Base-by-base conservation (phyloP, 1,284 basidiomycete genomes). In the Boletus mariae region DNA sequence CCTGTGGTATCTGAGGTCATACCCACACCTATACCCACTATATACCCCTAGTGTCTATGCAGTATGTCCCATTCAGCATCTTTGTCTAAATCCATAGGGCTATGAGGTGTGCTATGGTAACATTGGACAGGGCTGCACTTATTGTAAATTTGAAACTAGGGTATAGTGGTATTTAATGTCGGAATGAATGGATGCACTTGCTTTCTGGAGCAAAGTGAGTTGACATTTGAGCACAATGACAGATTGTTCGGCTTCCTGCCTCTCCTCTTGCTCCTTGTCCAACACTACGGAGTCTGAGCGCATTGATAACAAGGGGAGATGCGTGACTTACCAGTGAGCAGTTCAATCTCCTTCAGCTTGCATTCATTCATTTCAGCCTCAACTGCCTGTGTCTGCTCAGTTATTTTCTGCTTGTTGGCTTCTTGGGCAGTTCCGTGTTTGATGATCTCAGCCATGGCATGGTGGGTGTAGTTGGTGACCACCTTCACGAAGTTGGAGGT, bases 81-180 rank as follows among this genome's bases (percentile, higher is more conserved):
- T 60, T 87, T 86, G 63, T 92, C 91, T 84, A 62, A 17, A 26
- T n/a, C 20, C 48, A 37, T 17, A 17, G 17, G 17, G 17, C 17
- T 15, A 26, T 53, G 17, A 23, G 40, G 45, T 31, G 23, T 20
- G 15, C 6, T 2, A 29, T 4, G 28, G 17, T 17, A 28, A 26
- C 8, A 23, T 17, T 23, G 5, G 51, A 31, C 6, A 32, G 5
- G 5, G 26, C 51, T 73, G 13, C 26, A 87, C 88, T 73, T 82
- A 76, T 47, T 75, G 73, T 15, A 89, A 74, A 61, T 82, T 85
- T 4, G 75, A 75, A 4, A 80, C 77, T 2, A 79, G 69, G 4
- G 76, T 78, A 12, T 80, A 78, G 54, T 84, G 82, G 53, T 87
- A 84, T 56, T 88, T 83, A 45, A 88, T 84, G 62, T 91, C 87